phyloP scores from a whole-genome alignment of 169 alveolate genomes.

The Amoebophrya sp. region DNA sequence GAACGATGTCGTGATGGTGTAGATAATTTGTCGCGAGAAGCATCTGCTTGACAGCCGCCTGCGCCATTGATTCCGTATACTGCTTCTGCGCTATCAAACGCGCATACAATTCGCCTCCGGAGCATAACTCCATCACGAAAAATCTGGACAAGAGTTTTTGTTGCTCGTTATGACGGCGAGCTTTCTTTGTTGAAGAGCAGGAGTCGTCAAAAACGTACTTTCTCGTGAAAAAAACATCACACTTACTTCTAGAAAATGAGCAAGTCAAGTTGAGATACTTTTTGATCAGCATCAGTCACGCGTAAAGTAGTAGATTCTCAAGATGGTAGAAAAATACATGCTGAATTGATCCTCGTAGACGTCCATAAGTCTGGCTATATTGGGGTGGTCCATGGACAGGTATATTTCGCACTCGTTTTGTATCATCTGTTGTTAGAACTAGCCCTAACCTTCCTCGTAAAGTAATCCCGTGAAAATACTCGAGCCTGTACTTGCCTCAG shows the following conservation, averaged over 20 bases:
- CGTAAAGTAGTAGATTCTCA: too few relatives aligned
- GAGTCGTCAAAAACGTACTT: too few relatives aligned
- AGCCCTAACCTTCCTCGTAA: slow-evolving; percentile 44
- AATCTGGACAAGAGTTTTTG: too few relatives aligned
- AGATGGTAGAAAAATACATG: too few relatives aligned
- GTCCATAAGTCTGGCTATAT: slow-evolving; percentile 48
- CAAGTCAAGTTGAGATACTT: too few relatives aligned
- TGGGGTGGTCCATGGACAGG: slow-evolving; percentile 50
- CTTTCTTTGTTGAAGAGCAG: too few relatives aligned
- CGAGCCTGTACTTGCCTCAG: too few relatives aligned
- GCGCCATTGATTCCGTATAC: slow-evolving; percentile 48
- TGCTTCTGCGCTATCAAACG: slow-evolving; percentile 39
- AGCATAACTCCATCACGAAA: slow-evolving; percentile 50
- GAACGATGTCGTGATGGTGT: slow-evolving; percentile 61
- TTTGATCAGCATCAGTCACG: too few relatives aligned
- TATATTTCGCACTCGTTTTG: slow-evolving; percentile 46
- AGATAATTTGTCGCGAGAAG: slow-evolving; percentile 61
- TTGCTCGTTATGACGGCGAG: too few relatives aligned
- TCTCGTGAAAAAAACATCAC: too few relatives aligned
- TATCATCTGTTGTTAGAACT: slow-evolving; percentile 9
- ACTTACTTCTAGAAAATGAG: too few relatives aligned
- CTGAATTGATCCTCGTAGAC: slow-evolving; percentile 46
- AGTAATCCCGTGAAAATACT: too few relatives aligned
- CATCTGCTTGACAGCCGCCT: slow-evolving; percentile 52
- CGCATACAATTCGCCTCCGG: slow-evolving; percentile 50